Conservation (phyloP, 2,329 filamentous ascomycete genomes). For the Beauveria caledonica region DNA sequence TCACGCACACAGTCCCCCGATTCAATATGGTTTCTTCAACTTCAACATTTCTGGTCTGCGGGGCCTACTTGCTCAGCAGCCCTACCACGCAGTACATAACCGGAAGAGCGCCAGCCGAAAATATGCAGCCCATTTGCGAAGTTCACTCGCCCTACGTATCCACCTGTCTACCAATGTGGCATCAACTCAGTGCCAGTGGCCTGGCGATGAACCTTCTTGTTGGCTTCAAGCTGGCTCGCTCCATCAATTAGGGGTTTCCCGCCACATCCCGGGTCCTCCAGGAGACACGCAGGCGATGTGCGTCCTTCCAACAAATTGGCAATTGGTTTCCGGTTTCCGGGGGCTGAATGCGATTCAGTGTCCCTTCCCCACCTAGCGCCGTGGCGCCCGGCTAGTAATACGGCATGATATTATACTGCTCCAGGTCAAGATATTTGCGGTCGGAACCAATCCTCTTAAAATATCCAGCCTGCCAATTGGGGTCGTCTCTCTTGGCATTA, state of each 20-base stretch:
- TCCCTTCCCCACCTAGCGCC: neutral
- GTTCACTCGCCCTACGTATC: neutral
- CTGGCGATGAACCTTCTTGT: neutral
- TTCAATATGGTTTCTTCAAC: neutral
- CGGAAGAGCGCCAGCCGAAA: neutral
- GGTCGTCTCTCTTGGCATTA: neutral
- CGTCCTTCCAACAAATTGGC: neutral
- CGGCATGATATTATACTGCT: neutral
- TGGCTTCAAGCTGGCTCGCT: neutral
- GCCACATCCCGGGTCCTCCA: neutral
- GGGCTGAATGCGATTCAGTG: slow-evolving; percentile 4
- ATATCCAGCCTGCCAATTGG: neutral
- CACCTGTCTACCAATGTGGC: neutral
- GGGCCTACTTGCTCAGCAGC: neutral
- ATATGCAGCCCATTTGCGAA: neutral
- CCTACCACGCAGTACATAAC: neutral
- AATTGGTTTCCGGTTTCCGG: neutral
- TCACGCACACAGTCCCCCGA: neutral
- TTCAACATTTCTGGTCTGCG: too few species aligned
- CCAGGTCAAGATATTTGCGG: neutral
- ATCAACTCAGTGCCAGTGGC: neutral
- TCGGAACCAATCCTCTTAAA: neutral
- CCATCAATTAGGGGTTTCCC: neutral
- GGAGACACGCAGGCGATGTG: neutral
- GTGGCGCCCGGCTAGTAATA: neutral